Evolutionary conservation across 2,329 filamentous ascomycete genomes (phyloP).

Genomic region (Pseudogymnoascus sp.): DNA sequence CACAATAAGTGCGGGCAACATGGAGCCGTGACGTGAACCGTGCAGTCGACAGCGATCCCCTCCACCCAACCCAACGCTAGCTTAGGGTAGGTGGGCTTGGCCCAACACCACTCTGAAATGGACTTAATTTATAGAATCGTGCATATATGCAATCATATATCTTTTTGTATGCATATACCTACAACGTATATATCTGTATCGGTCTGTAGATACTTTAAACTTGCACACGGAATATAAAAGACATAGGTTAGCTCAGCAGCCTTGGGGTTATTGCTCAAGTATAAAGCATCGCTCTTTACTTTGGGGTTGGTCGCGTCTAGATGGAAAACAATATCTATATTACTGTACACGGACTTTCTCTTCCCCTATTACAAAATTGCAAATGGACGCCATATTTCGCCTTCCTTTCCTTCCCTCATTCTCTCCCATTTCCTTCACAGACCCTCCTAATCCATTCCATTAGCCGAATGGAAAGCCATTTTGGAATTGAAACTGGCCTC

Average conservation of each 20-base stretch:
- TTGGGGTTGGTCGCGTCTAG: neutral
- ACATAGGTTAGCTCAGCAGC: neutral
- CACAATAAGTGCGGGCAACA: neutral
- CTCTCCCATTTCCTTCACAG: neutral
- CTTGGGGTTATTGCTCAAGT: neutral
- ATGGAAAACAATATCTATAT: neutral
- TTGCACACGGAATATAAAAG: neutral
- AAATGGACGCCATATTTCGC: conserved; percentile 5
- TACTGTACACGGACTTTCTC: neutral
- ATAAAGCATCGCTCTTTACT: neutral
- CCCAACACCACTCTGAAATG: neutral
- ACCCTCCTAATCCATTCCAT: neutral
- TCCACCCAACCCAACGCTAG: neutral
- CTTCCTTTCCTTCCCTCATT: neutral
- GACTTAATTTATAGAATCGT: neutral
- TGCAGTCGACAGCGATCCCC: neutral
- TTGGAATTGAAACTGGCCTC: conserved; percentile 5
- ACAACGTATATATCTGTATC: neutral
- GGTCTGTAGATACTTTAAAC: neutral
- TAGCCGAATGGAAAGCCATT: conserved; percentile 2
- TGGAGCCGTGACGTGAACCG: conserved; percentile 5
- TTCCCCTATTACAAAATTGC: neutral
- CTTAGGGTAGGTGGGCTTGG: neutral
- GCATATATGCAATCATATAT: neutral
- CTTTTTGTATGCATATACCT: neutral